These are phyloP conservation scores for Hemerocallis citrina DNA, from an alignment of 106 monocot species.

Conservation along the genomic window DNA sequence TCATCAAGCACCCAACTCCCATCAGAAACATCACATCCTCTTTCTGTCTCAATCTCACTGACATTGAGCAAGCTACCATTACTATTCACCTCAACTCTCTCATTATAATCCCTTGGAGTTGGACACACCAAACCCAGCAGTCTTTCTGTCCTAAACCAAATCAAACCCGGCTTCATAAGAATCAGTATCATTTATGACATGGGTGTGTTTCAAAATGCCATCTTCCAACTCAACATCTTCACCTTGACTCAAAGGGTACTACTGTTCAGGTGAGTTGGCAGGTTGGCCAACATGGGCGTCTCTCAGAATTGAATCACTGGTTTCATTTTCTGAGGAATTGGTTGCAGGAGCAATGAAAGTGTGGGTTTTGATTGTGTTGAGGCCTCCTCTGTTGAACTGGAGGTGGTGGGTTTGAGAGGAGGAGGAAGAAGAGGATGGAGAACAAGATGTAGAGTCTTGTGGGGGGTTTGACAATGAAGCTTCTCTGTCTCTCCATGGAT, in stretches of 20 bases:
- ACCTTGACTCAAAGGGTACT: constrained; percentile 1
- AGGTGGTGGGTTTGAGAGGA: constrained; percentile 29
- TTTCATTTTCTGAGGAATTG: no score
- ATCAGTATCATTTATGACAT: constrained; percentile 6
- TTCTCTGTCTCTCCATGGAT: constrained; percentile 71
- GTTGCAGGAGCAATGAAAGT: background rate
- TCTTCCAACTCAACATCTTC: no score
- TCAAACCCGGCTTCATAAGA: constrained; percentile 10
- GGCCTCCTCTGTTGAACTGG: constrained; percentile 3
- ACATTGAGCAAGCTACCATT: background rate
- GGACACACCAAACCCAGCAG: background rate
- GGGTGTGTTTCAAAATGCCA: constrained; percentile 1
- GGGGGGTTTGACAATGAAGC: constrained; percentile 44
- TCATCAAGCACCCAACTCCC: constrained; percentile 86
- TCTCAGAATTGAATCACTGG: no score
- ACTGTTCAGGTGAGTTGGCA: background rate
- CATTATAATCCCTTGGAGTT: background rate
- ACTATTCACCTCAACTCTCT: background rate
- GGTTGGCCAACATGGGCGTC: background rate
- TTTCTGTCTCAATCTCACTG: constrained; percentile 10
- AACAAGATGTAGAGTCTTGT: constrained; percentile 31
- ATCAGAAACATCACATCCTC: constrained; percentile 53
- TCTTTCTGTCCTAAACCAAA: constrained; percentile 4
- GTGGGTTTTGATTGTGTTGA: constrained; percentile 1
- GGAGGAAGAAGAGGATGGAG: constrained; percentile 44